Base-by-base conservation (phyloP, 2,329 filamentous ascomycete genomes). In the Eutypa lata region DNA sequence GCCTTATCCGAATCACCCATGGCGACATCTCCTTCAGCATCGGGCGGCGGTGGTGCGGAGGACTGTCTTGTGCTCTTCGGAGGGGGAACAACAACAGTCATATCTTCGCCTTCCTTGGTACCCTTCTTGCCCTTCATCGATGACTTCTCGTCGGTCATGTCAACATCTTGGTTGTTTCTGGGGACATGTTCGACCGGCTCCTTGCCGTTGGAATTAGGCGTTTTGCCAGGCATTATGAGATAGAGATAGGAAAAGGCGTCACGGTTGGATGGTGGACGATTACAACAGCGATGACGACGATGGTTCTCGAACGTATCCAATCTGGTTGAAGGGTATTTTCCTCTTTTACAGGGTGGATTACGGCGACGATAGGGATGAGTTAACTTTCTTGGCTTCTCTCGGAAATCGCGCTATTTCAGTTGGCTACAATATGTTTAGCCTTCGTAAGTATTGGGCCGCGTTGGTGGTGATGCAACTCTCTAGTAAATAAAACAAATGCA, bases 51-150 rank as follows among this genome's bases (percentile, higher is more conserved):
- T 57, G 80, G 77, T 61, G 76, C 76, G 53, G 84, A 80, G 53
- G 80, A 73, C 73, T 83, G 73, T 67, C 80, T 81, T 56, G 79
- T 75, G 65, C 76, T 75, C 77, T 90, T 90, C 59, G 86, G 82
- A 53, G 86, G 87, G 51, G 88, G 87, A 44, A 91, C 87, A 63
- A 91, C 88, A 59, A 91, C 87, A 48, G 88, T 91, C 87, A 91
- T 91, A 76, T 90, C 87, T 64, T 86, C 87, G 65, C 81, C 86
- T 66, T 91, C 85, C 71, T 85, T 86, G 64, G 65, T 68, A 19
- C 69, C 66, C 73, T 84, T 84, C 76, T 87, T 87, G 64, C 80
- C 74, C 76, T 88, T 89, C 64, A 79, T 74, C 66, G 75, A 73
- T 19, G 71, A 68, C 69, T 80, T 79, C 71, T 82, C 80, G 67